Percentiles rank a stretch among this genome's conserved stretches.
phyloP scores from a whole-genome alignment of 2,329 filamentous ascomycete genomes.

The Botrytis elliptica region DNA sequence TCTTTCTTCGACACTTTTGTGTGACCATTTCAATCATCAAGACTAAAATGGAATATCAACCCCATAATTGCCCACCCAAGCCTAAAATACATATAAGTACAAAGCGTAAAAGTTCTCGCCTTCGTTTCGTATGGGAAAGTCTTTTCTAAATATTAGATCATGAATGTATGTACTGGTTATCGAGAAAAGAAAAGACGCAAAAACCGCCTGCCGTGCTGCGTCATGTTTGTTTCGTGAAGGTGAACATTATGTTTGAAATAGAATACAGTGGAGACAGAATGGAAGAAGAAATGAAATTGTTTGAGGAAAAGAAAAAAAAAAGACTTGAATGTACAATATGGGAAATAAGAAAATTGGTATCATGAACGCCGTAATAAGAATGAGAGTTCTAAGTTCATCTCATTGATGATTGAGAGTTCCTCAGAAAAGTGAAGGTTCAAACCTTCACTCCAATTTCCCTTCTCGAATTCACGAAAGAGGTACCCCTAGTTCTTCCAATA shows the following conservation, averaged over 20 bases:
- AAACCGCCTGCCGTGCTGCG: not conserved
- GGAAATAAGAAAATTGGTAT: not conserved
- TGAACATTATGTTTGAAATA: not conserved
- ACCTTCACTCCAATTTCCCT: not conserved
- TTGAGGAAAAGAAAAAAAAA: not conserved
- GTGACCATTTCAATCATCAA: not conserved
- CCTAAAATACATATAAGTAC: slow-evolving; percentile 12
- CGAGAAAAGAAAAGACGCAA: not conserved
- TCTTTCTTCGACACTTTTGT: not conserved
- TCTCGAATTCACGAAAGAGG: slow-evolving; percentile 5
- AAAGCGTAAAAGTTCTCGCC: not conserved
- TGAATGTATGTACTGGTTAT: slow-evolving; percentile 9
- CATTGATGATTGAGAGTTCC: not conserved
- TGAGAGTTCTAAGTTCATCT: not conserved
- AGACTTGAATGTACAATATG: not conserved
- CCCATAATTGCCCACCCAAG: not conserved
- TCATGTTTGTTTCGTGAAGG: not conserved
- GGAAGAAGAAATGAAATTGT: not conserved
- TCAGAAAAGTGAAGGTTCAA: not conserved
- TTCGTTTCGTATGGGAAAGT: not conserved
- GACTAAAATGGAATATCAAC: not conserved
- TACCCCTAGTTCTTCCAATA: not conserved
- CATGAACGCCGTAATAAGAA: slow-evolving; percentile 2
- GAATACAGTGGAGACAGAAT: not conserved
- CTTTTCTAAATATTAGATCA: slow-evolving; percentile 2